A percentile compares a stretch with the other conserved stretches of the same genome.
These are phyloP conservation scores for Xylaria sp. DNA, from an alignment of 2,329 filamentous ascomycete species.

Conservation along the genomic window DNA sequence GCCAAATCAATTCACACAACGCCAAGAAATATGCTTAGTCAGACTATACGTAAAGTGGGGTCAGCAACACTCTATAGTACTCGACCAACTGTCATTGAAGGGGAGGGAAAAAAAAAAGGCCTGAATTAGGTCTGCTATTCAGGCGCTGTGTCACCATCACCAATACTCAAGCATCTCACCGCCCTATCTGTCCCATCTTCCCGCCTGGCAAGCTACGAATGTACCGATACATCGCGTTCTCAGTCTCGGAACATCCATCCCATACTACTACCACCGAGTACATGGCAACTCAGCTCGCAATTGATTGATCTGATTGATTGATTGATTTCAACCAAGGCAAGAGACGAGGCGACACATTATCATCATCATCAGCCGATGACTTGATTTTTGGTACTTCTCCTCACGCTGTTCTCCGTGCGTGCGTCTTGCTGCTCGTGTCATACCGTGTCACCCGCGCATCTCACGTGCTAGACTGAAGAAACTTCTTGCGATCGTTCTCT, in stretches of 20 bases:
- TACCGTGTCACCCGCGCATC: conserved; percentile 19
- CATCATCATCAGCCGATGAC: too few relatives aligned
- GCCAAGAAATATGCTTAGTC: neutral
- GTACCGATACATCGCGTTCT: too few relatives aligned
- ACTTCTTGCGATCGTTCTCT: neutral
- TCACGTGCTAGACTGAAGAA: neutral
- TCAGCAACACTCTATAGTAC: neutral
- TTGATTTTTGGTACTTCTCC: neutral
- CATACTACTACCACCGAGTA: too few relatives aligned
- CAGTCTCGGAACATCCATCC: too few relatives aligned
- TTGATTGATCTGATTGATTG: neutral
- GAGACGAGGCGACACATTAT: too few relatives aligned
- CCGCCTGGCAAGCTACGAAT: neutral
- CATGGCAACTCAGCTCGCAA: conserved; percentile 15
- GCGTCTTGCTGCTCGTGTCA: neutral
- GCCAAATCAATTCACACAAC: too few relatives aligned
- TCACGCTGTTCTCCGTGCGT: neutral
- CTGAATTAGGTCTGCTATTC: neutral
- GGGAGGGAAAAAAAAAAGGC: neutral
- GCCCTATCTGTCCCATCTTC: neutral
- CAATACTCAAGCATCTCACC: conserved; percentile 17
- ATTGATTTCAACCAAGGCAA: too few relatives aligned
- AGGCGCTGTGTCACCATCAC: neutral
- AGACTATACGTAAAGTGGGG: neutral
- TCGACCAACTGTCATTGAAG: neutral